Evolutionary conservation across 1,284 basidiomycete species (phyloP).

Genomic region (Puccinia triticina): DNA sequence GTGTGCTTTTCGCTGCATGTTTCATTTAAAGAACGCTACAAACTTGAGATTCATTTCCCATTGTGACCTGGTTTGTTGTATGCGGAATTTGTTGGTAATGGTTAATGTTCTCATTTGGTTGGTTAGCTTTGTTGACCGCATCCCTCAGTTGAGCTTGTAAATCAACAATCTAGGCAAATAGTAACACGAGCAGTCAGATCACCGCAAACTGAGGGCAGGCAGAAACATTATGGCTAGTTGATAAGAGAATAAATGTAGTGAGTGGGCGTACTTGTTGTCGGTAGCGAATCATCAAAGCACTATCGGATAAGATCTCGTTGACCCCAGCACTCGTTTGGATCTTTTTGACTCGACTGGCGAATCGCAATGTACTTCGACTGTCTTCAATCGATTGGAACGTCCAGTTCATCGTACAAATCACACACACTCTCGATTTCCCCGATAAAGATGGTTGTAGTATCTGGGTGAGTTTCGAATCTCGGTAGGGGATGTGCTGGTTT

Average conservation of each 20-base stretch:
- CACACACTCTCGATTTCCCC: conserved; percentile 58
- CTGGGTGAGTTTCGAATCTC: conserved; percentile 60
- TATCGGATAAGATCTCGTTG: conserved; percentile 89
- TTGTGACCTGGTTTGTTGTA: not conserved
- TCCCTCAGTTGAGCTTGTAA: conserved; percentile 34
- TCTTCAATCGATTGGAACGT: conserved; percentile 68
- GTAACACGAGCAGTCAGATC: not conserved
- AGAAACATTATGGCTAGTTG: not conserved
- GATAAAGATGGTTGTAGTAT: conserved; percentile 59
- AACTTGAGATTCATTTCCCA: conserved; percentile 24
- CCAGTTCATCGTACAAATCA: conserved; percentile 59
- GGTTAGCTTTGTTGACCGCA: conserved; percentile 26
- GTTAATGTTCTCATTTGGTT: not conserved
- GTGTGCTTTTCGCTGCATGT: not conserved
- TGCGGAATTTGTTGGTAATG: not conserved
- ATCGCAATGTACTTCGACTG: conserved; percentile 79
- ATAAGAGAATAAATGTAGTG: not conserved
- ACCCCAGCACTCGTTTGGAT: conserved; percentile 79
- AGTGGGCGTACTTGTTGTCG: conserved; percentile 55
- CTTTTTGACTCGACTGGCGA: conserved; percentile 84
- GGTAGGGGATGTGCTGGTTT: conserved; percentile 57
- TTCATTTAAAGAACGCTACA: not conserved
- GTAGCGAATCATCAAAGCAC: conserved; percentile 83
- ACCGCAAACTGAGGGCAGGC: not conserved
- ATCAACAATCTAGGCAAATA: conserved; percentile 21